Evolutionary conservation across 495 filamentous ascomycete genomes (phyloP).

Genomic region (Podospora comata): DNA sequence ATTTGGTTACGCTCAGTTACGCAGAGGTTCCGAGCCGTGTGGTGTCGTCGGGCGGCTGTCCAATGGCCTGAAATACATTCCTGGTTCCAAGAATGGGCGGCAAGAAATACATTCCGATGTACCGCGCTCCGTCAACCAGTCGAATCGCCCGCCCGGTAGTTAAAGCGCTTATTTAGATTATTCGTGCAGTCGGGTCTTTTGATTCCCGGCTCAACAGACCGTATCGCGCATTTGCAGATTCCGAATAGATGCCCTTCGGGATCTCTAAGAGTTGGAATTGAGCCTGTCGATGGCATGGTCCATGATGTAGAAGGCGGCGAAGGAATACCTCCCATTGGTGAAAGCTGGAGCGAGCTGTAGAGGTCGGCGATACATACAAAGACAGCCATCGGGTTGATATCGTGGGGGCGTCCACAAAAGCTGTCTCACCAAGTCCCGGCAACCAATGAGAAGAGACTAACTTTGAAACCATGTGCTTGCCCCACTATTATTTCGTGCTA

Average conservation of each 20-base stretch:
- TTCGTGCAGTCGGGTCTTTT: slow-evolving; percentile 6
- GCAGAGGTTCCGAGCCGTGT: not conserved
- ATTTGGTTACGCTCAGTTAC: not conserved
- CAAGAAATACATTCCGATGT: slow-evolving; percentile 6
- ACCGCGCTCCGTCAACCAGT: slow-evolving; percentile 26
- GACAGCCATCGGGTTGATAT: not conserved
- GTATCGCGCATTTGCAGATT: not conserved
- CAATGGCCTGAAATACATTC: slow-evolving; percentile 16
- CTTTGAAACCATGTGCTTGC: slow-evolving; percentile 8
- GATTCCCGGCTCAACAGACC: not conserved
- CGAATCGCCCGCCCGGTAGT: not conserved
- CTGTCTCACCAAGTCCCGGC: not conserved
- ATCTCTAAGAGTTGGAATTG: not conserved
- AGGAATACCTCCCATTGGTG: not conserved
- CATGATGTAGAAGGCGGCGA: not conserved
- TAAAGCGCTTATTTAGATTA: slow-evolving; percentile 26
- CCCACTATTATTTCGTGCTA: slow-evolving; percentile 6
- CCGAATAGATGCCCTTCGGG: not conserved
- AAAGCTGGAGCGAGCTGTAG: not conserved
- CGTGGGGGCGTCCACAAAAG: not conserved
- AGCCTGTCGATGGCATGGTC: not conserved
- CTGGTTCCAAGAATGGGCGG: slow-evolving; percentile 6
- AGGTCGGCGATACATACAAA: not conserved
- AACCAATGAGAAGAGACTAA: not conserved
- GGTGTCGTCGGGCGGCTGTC: not conserved